phyloP scores from a whole-genome alignment of 2,329 filamentous ascomycete species.

The Colletotrichum graminicola region DNA sequence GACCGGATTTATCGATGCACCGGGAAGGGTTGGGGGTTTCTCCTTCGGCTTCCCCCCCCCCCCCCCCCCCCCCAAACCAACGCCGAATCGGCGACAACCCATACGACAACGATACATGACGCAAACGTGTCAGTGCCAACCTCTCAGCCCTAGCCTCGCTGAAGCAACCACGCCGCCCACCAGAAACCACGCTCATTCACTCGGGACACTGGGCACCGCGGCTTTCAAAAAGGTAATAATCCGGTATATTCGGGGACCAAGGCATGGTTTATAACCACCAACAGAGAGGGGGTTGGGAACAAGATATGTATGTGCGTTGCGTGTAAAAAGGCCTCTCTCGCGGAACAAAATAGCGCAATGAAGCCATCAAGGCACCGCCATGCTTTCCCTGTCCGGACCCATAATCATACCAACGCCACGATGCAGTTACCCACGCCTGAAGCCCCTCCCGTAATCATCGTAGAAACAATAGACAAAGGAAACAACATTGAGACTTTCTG shows the following conservation, averaged over 20 bases:
- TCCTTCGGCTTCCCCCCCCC: neutral
- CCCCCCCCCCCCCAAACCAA: neutral
- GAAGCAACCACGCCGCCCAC: neutral
- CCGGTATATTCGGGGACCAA: slow-evolving; percentile 37
- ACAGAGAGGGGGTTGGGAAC: slow-evolving; percentile 31
- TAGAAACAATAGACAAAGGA: slow-evolving; percentile 37
- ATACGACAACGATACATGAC: neutral
- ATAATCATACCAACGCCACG: slow-evolving; percentile 39
- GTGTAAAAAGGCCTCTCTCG: slow-evolving; percentile 23
- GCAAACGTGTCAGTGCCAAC: neutral
- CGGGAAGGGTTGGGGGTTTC: too few relatives aligned
- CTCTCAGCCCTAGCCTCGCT: too few relatives aligned
- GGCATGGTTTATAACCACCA: slow-evolving; percentile 18
- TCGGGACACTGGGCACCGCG: neutral
- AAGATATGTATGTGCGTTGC: slow-evolving; percentile 13
- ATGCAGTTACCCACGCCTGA: slow-evolving; percentile 37
- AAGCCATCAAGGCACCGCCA: slow-evolving; percentile 38
- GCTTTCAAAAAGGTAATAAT: slow-evolving; percentile 19
- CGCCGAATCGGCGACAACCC: slow-evolving; percentile 8
- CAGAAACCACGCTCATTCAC: neutral
- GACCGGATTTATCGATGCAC: neutral
- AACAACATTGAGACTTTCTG: slow-evolving; percentile 20
- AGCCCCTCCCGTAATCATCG: slow-evolving; percentile 30
- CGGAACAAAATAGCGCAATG: slow-evolving; percentile 19
- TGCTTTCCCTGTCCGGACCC: slow-evolving; percentile 31